phyloP scores from a whole-genome alignment of 768 basidiomycete genomes.

The Russula virescens region DNA sequence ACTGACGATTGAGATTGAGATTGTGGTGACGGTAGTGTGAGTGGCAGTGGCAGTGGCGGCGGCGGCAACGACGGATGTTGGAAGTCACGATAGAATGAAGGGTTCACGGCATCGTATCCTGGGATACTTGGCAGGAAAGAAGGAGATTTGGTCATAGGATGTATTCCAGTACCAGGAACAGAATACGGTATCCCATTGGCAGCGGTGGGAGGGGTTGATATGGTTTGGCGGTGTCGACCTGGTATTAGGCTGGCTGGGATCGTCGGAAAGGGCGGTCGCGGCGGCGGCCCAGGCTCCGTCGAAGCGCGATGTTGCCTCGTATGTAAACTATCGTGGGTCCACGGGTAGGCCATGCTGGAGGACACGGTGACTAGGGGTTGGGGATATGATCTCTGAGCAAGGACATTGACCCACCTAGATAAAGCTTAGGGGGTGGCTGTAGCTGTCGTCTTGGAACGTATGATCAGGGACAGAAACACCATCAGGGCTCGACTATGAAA shows the following conservation, averaged over 20 bases:
- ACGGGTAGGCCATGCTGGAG: not conserved
- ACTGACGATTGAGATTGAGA: too few relatives aligned
- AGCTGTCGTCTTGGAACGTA: too few relatives aligned
- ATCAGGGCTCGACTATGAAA: too few relatives aligned
- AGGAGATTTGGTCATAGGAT: not conserved
- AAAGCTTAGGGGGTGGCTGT: slow-evolving; percentile 1
- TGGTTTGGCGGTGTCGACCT: not conserved
- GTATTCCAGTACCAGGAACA: not conserved
- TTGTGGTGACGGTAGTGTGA: not conserved
- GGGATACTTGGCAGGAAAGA: not conserved
- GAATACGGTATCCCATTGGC: not conserved
- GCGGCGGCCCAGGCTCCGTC: not conserved
- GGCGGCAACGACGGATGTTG: not conserved
- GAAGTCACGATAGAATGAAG: slow-evolving; percentile 2
- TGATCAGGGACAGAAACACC: too few relatives aligned
- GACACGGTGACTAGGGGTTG: too few relatives aligned
- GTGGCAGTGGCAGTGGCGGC: not conserved
- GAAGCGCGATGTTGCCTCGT: slow-evolving; percentile 5
- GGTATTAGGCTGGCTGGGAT: slow-evolving; percentile 16
- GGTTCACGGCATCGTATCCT: not conserved
- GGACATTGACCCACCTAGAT: too few relatives aligned
- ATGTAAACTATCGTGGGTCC: not conserved
- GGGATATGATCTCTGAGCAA: not conserved
- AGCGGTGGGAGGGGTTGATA: not conserved
- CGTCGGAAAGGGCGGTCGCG: not conserved